phyloP scores from a whole-genome alignment of 805 yeast genomes.

The Saturnispora mendoncae region DNA sequence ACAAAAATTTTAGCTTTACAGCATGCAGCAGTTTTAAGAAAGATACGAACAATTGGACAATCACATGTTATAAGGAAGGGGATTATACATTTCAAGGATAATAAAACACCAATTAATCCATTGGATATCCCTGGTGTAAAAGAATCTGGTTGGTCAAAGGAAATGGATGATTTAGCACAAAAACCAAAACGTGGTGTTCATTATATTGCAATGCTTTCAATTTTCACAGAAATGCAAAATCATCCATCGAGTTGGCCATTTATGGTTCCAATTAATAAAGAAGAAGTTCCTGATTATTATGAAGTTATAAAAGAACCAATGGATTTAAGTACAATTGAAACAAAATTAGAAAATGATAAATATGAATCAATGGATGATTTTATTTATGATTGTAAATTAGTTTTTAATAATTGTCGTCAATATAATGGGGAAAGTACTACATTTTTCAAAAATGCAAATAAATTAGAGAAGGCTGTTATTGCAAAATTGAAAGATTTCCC shows the following conservation, averaged over 20 bases:
- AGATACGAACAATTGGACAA: constrained; percentile 69
- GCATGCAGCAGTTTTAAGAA: constrained; percentile 82
- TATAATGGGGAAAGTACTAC: constrained; percentile 94
- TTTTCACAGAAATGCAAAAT: constrained; percentile 80
- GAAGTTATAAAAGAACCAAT: constrained; percentile 96
- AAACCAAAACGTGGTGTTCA: constrained; percentile 93
- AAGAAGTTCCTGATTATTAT: constrained; percentile 93
- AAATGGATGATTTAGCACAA: constrained; percentile 94
- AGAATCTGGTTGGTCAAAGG: constrained; percentile 97
- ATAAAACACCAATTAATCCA: constrained; percentile 59
- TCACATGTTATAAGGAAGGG: constrained; percentile 82
- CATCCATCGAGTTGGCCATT: constrained; percentile 99
- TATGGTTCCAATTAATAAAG: constrained; percentile 82
- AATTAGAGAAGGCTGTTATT: constrained; percentile 82
- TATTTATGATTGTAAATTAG: constrained; percentile 75
- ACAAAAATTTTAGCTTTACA: constrained; percentile 79
- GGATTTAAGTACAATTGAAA: constrained; percentile 96
- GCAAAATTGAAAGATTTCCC: constrained; percentile 81
- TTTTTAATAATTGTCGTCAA: constrained; percentile 84
- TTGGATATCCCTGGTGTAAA: constrained; percentile 78
- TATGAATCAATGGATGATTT: constrained; percentile 88
- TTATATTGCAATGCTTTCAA: constrained; percentile 84
- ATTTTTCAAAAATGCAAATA: constrained; percentile 88
- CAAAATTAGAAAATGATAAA: constrained; percentile 81
- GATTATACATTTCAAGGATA: constrained; percentile 54